These are phyloP conservation scores for Pseudomicrostroma phylloplanum DNA, from an alignment of 1,284 basidiomycete genomes.

Conservation along the genomic window DNA sequence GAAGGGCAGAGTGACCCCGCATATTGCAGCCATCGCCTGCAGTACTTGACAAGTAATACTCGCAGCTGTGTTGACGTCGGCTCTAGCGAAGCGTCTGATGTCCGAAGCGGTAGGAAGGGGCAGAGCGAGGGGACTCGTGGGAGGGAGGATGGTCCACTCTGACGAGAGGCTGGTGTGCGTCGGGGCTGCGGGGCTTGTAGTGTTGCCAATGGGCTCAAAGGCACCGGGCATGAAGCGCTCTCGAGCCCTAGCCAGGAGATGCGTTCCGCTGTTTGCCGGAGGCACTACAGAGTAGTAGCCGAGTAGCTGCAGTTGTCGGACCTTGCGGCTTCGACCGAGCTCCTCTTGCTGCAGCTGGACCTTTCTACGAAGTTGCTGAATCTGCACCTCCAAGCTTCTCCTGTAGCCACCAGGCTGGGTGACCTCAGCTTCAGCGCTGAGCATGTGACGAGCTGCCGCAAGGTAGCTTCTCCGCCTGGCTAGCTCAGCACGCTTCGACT, in stretches of 20 bases:
- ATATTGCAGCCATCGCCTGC: constrained; percentile 25
- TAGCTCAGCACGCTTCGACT: no score
- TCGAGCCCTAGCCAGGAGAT: constrained; percentile 1
- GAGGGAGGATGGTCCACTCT: constrained; percentile 25
- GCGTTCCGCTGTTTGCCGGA: neutral
- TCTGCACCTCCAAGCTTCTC: neutral
- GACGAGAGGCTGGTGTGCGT: neutral
- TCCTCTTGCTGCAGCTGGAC: neutral
- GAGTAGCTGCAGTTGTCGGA: neutral
- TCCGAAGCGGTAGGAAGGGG: constrained; percentile 30
- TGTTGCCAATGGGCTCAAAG: neutral
- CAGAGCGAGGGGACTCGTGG: constrained; percentile 10
- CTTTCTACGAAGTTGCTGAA: neutral
- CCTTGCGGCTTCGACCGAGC: neutral
- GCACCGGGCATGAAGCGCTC: neutral
- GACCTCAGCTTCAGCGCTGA: no score
- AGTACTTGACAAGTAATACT: constrained; percentile 26
- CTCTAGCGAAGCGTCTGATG: constrained; percentile 26
- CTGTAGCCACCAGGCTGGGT: neutral
- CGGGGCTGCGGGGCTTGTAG: neutral
- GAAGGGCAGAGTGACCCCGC: constrained; percentile 36
- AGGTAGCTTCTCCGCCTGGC: no score
- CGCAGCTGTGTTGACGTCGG: constrained; percentile 32
- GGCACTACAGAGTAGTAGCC: neutral
- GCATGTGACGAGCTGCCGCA: no score